phyloP scores from a whole-genome alignment of 1,284 basidiomycete genomes.

The Ganoderma lingzhi region DNA sequence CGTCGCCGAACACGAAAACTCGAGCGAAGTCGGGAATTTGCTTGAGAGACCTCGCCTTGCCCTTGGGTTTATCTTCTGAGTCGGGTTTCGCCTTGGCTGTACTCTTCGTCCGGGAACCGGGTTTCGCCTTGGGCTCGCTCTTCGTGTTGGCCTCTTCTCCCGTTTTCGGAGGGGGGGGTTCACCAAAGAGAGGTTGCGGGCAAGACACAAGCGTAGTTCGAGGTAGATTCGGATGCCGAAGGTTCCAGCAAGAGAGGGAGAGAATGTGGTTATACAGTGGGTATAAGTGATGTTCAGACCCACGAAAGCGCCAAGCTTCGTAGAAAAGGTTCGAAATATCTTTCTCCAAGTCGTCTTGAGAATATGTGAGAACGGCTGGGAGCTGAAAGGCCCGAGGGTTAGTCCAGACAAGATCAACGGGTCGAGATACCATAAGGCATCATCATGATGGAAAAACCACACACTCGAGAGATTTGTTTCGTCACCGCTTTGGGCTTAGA shows the following conservation, averaged over 20 bases:
- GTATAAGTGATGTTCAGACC: background rate
- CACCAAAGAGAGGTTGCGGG: background rate
- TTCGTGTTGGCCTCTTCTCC: background rate
- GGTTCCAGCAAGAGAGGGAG: background rate
- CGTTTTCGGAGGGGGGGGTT: background rate
- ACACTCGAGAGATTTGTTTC: no score
- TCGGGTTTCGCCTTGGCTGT: background rate
- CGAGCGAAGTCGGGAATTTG: background rate
- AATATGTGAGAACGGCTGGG: background rate
- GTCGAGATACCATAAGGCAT: no score
- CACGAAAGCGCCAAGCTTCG: background rate
- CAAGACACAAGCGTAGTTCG: background rate
- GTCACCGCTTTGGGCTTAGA: no score
- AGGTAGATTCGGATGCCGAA: background rate
- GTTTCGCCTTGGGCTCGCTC: background rate
- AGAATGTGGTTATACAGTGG: background rate
- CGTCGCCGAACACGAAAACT: background rate
- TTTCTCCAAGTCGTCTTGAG: background rate
- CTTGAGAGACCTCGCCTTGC: background rate
- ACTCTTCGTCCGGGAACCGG: background rate
- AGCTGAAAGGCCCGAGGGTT: background rate
- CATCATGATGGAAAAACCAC: no score
- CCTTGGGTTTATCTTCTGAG: no score
- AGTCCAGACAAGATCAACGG: no score
- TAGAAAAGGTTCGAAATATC: background rate